Evolutionary conservation across 1,284 basidiomycete genomes (phyloP).

Genomic region (Malassezia slooffiae): DNA sequence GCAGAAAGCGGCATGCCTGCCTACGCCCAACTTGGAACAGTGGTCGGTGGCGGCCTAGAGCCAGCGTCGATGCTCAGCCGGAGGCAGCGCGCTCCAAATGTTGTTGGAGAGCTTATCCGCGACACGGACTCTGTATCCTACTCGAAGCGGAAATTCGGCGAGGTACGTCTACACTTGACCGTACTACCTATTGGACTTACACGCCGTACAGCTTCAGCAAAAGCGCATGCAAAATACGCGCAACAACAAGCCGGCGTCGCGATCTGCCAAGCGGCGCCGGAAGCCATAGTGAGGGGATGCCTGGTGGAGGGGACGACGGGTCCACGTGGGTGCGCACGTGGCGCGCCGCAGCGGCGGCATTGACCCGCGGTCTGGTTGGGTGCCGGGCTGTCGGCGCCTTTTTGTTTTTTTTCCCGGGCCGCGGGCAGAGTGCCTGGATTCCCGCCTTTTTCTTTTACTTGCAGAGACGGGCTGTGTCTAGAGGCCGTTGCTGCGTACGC

Average conservation of each 20-base stretch:
- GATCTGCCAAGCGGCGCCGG: conserved; percentile 5
- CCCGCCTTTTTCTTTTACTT: too few species aligned
- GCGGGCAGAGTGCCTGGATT: too few species aligned
- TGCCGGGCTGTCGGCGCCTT: too few species aligned
- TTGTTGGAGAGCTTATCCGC: conserved; percentile 78
- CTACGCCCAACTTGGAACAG: conserved; percentile 80
- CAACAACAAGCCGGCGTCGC: neutral
- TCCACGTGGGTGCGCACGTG: too few species aligned
- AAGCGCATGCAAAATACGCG: conserved; percentile 6
- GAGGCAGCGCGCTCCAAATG: conserved; percentile 61
- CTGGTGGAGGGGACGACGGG: too few species aligned
- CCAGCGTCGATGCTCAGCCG: conserved; percentile 61
- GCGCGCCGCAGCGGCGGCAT: too few species aligned
- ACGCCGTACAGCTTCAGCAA: conserved; percentile 5
- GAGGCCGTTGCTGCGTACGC: too few species aligned
- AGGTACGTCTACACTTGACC: too few species aligned
- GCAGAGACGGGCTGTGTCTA: too few species aligned
- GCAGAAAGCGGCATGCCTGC: conserved; percentile 55
- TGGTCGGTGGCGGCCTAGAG: conserved; percentile 69
- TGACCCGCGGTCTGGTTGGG: too few species aligned
- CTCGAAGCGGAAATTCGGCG: conserved; percentile 85
- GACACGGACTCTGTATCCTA: conserved; percentile 76
- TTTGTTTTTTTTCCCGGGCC: too few species aligned
- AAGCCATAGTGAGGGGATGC: too few species aligned
- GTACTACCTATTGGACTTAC: neutral